Base-by-base conservation (phyloP, 2,329 filamentous ascomycete species). In the Penicillium hordei region DNA sequence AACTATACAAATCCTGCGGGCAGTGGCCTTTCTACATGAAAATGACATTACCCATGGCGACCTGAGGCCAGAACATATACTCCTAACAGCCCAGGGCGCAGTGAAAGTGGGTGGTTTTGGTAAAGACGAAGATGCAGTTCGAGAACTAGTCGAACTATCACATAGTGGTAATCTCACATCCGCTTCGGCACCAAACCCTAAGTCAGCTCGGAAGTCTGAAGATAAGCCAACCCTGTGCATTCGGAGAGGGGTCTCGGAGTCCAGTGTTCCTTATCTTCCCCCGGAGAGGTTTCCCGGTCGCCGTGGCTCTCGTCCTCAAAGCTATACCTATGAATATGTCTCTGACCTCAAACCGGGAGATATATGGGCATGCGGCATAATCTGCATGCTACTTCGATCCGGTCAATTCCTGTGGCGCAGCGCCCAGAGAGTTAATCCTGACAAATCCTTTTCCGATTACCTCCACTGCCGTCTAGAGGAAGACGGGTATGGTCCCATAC, bases 81-180 rank as follows among this genome's bases (percentile, higher is more conserved):
- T 56, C 6, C 44, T 59, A 4, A 59, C 57, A 7, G 12, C 48
- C 6, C 43, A 34, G 15, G 48, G 57, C n/a, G 48, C 57, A 8
- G 38, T 44, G 4, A 59, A 59, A 36, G 13, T 59, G 21, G 36
- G 43, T 50, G 57, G 57, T 3, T 59, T 59, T 33, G 57, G 57
- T 25, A 31, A 59, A 59, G 52, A 59, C 10, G 34, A 39, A 42
- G 43, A 57, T 13, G 31, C 57, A 10, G 34, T 57, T 10, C 52
- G 38, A 45, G 48, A 40, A 29, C 21, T 59, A n/a, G 25, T 10
- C 4, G 34, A 48, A 31, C 15, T 48, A 12, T 42, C 39, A 27
- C 15, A 56, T 34, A 5, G 19, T 9, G 25, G 13, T 17, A 27
- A 19, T 43, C 19, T n/a, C 21, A 29, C 27, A 5, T 36, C 33